Base-by-base conservation (phyloP, 2,329 filamentous ascomycete genomes). In the Corynespora cassiicola region DNA sequence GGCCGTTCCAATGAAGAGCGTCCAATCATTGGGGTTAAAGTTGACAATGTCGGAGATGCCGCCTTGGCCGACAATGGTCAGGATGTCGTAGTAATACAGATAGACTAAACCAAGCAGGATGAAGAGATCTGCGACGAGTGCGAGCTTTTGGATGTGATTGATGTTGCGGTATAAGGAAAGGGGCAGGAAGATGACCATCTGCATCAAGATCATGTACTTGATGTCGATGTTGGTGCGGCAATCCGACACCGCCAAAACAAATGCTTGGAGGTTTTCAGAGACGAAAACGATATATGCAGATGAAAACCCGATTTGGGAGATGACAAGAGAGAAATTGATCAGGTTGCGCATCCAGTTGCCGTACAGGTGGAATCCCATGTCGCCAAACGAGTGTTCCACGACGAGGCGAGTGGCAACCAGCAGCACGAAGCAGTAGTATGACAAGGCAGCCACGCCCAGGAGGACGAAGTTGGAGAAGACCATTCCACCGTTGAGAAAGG, bases 241-340 rank as follows among this genome's bases (percentile, higher is more conserved):
- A 52, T 96, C 79, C 33, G 89, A 87, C 29, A 99, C 91, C 1
- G 94, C 94, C 28, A 91, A 78, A 35, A 97, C 88, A 61, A 99
- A 96, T 1, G 95, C 94, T 65, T 96, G 91, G 41, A 99, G 70
- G 46, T 99, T 99, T 63, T 96, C 88, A 15, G 91, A 89, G 1
- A 94, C 96, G 66, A 99, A 99, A 42, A 99, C 92, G 55, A 92
- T 96, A 66, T 97, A 96, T 11, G 92, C 91, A 1, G 90, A 87
- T 11, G 95, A 89, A 65, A 97, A 97, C 6, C 94, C 92, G 47
- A 97, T 83, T 70, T 99, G 94, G 59, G 90, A 96, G 61, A 97
- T 80, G 38, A 99, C 92, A 51, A 99, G 95, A 5, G 94, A 97
- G 16, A 79, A 78, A 45, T 99, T 82, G 63, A 99, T 97, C 58